phyloP scores from a whole-genome alignment of 164 flowering plant species.

The Umbilicus rupestris region DNA sequence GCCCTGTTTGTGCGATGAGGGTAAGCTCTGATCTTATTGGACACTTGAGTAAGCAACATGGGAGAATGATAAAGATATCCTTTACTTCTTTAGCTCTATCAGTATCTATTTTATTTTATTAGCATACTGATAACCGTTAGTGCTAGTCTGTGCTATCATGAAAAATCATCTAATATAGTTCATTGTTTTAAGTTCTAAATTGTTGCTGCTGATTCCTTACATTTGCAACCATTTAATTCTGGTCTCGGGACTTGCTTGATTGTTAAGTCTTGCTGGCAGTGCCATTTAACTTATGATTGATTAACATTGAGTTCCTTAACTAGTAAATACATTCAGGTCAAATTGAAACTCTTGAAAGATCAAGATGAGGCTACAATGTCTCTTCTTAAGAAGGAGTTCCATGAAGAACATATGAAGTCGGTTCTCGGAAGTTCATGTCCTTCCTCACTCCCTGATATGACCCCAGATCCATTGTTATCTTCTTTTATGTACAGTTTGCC shows the following conservation, averaged over 20 bases:
- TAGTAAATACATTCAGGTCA: slow-evolving; percentile 27
- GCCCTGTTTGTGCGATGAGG: slow-evolving; percentile 11
- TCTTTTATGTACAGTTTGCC: slow-evolving; percentile 25
- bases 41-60: slow-evolving; percentile 40
- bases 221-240: background rate
- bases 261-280: background rate
- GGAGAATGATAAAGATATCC: slow-evolving; percentile 43
- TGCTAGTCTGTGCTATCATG: too few species aligned
- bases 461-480: slow-evolving; percentile 33
- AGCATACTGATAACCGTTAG: background rate
- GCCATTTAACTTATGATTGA: background rate
- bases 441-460: slow-evolving; percentile 20
- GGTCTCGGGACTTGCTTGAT: background rate
- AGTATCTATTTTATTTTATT: background rate
- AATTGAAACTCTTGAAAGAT: slow-evolving; percentile 17
- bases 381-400: slow-evolving; percentile 25
- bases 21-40: slow-evolving; percentile 37
- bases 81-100: slow-evolving; percentile 14
- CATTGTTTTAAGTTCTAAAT: too few species aligned
- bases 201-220: background rate
- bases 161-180: too few species aligned
- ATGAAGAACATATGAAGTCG: slow-evolving; percentile 21
- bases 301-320: slow-evolving; percentile 27
- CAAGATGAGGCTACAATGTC: slow-evolving; percentile 21
- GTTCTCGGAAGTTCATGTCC: slow-evolving; percentile 15